Evolutionary conservation across 257 asterid species (phyloP), one percentile per base, ranked within the genome.

Genomic region (Solanum piurae): DNA sequence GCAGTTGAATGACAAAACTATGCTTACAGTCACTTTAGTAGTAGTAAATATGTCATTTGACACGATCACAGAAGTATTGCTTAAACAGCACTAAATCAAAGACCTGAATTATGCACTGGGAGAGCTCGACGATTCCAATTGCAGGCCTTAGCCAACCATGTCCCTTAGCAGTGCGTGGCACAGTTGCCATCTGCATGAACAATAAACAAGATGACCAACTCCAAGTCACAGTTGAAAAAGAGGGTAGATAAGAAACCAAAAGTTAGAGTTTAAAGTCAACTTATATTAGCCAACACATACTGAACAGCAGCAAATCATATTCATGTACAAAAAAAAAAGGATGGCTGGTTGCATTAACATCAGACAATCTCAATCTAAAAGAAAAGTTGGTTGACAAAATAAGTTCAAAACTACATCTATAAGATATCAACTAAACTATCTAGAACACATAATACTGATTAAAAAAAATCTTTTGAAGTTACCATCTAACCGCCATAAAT

Each of bases 91-190:
- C 18, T 9, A 82, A 0, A 82, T 82, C 0, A 82, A 49, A 82
- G 87, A 96, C 99, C 99, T 96, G 99, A 88, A 92, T 89, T 88
- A 96, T 91, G 91, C 98, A 91, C 89, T 96, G 99, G 73, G 98
- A 94, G 27, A 96, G 98, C 92, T 96, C 99, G 89, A 95, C 80
- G 66, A 94, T 95, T 86, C 98, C 99, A 37, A 93, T 36, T 25
- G 98, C 91, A 76, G 99, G 98, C 89, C 98, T 93, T 71, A 96
- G 94, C 99, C 99, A 96, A 88, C 98, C 98, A 64, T 94, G 98
- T 88, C 98, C 98, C 91, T 93, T 94, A 16, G 93, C 85, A 89
- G 91, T 91, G 88, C 96, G 97, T 69, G 99, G 96, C 90, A 96
- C 85, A 84, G 94, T 89, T 71, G 98, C 93, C 99, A 95, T 94